Evolutionary conservation across 2,329 filamentous ascomycete species (phyloP).

Genomic region (Onygenales sp.): DNA sequence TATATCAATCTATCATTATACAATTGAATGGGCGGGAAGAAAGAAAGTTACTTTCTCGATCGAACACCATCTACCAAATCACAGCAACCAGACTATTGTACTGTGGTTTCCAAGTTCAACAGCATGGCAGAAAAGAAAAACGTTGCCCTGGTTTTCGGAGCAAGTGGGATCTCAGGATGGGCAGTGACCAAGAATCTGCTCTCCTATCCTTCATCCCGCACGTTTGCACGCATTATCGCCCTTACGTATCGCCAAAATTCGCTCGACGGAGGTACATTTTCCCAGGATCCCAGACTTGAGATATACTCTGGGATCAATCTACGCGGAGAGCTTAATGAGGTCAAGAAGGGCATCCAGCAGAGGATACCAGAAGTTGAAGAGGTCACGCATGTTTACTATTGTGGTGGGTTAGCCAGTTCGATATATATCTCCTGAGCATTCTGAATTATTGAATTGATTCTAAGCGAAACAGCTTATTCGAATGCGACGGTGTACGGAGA

Average conservation of each 20-base stretch:
- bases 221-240: conserved; percentile 19
- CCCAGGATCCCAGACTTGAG: conserved; percentile 12
- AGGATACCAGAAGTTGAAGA: conserved; percentile 27
- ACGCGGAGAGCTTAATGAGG: conserved; percentile 17
- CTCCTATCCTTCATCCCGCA: conserved; percentile 18
- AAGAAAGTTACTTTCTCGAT: too few species aligned
- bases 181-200: conserved; percentile 17
- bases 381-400: conserved; percentile 38
- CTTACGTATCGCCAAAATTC: conserved; percentile 16
- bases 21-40: too few species aligned
- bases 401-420: conserved; percentile 17
- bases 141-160: conserved; percentile 20
- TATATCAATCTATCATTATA: too few species aligned
- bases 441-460: background rate
- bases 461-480: conserved; percentile 11
- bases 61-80: too few species aligned
- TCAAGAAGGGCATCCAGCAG: conserved; percentile 24
- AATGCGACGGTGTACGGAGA: conserved; percentile 26
- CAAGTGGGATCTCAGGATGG: conserved; percentile 24
- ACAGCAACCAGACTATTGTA: too few species aligned
- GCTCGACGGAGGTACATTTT: conserved; percentile 11
- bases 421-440: background rate
- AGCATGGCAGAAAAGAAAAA: conserved; percentile 8
- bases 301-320: conserved; percentile 18
- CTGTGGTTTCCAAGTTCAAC: background rate